Base-by-base conservation (phyloP, 2,329 filamentous ascomycete species). In the Chaetomium strumarium region DNA sequence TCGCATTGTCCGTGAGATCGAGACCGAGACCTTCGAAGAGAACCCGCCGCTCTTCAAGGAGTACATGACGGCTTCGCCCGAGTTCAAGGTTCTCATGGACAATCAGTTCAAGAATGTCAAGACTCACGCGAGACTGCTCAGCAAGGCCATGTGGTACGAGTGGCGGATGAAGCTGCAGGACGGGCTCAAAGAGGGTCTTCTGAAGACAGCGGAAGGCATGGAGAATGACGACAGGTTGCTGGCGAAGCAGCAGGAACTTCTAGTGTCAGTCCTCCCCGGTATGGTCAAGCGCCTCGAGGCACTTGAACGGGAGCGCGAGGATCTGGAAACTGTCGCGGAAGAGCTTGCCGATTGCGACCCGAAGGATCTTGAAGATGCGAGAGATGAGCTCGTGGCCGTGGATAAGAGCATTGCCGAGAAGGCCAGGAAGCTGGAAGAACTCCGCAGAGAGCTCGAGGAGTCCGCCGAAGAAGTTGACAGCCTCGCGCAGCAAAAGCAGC, bases 71-170 rank as follows among this genome's bases (percentile, higher is more conserved):
- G 92, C 92, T 24, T 81, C 88, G 0, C 82, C 90, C 0, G 89
- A 95, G 57, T 84, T 95, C 66, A 90, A 88, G 64, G 72, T 82
- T 3, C 77, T 95, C 48, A 95, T 99, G 85, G 92, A 99, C 71
- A 93, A 88, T 59, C 91, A 97, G 66, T 93, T 99, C 75, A 93
- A 95, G 69, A 96, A 97, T 64, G 87, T 96, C 69, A 97, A 96
- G 74, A 91, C 90, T 0, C 88, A 95, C 67, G 90, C 92, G 14
- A 82, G 93, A 24, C 77, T 96, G 13, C 75, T 91, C 47, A 96
- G 92, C 72, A 96, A 96, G 67, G 90, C 89, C 52, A 91, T 93
- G 75, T 99, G 93, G 93, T 99, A 99, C 67, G 87, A 92, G 64
- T 99, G 93, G 93, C 85, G 93, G 38, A 92, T 88, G 77, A 92